phyloP scores from a whole-genome alignment of 2,329 filamentous ascomycete species.

The Paecilomyces sp. region DNA sequence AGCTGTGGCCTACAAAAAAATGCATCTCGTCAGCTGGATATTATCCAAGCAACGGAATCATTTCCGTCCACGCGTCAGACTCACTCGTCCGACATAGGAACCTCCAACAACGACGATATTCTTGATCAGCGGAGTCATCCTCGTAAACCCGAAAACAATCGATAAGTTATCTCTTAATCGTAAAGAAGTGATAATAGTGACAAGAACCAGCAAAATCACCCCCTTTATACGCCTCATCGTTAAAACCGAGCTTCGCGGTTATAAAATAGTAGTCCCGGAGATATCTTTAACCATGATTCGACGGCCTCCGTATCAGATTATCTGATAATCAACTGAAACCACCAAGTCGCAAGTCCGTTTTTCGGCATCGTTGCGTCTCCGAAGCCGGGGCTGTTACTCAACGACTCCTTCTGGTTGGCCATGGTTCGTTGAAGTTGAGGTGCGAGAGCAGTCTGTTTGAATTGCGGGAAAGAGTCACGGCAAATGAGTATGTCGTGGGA shows the following conservation, averaged over 20 bases:
- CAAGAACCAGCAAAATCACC: neutral
- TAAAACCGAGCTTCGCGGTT: neutral
- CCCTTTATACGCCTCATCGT: neutral
- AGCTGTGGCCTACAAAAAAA: slow-evolving; percentile 17
- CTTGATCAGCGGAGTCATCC: slow-evolving; percentile 20
- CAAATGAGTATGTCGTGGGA: neutral
- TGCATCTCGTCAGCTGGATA: slow-evolving; percentile 3
- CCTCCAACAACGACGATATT: slow-evolving; percentile 31
- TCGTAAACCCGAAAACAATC: neutral
- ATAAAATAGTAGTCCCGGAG: neutral
- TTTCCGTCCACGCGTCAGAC: slow-evolving; percentile 3
- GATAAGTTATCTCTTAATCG: neutral
- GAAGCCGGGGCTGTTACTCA: neutral
- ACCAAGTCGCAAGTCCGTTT: neutral
- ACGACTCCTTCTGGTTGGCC: neutral
- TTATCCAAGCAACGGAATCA: neutral
- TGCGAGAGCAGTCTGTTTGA: neutral
- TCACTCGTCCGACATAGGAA: slow-evolving; percentile 28
- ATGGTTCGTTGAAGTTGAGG: neutral
- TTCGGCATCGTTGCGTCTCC: neutral
- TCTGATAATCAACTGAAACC: neutral
- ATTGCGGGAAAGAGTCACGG: neutral
- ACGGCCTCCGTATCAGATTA: neutral
- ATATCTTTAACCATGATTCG: neutral
- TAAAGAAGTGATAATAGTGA: neutral